Base-by-base conservation (phyloP, 441 rosid genomes). In the Brassica hybrid region DNA sequence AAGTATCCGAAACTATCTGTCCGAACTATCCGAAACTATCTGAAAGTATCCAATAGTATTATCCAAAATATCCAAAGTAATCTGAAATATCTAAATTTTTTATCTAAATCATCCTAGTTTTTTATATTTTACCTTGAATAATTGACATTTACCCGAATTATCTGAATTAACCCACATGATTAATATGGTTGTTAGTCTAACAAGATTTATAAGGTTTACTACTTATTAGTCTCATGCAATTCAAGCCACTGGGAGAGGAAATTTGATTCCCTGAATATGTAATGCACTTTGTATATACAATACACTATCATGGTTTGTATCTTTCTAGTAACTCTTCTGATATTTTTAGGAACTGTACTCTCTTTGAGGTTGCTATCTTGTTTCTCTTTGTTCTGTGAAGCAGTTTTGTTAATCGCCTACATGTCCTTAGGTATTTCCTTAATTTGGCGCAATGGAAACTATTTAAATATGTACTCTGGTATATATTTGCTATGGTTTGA, bases 291-390 rank as follows among this genome's bases (percentile, higher is more conserved):
- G 83, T 80, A 85, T 95, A 19, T 19, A 19, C 21, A 19, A 19
- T 19, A 80, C 97, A 95, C 81, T 93, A 89, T 84, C 93, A 91
- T 67, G 97, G 99, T 93, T 86, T 76, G 56, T 30, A 19, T 65
- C 45, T 1, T 43, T 67, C 76, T 78, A 14, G 65, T 63, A 58
- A 50, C 78, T 72, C 80, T 30, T 66, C 41, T 36, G 10, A 14
- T 14, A 14, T 50, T 50, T 5, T 21, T 17, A 18, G 56, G 41
- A 38, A 54, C 34, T 27, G 1, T n/a, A 2, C 14, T 11, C 43
- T 73, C 71, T 73, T 43, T 68, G 18, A 36, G 14, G 61, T 62
- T 61, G 18, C 52, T 17, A 18, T 64, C 52, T 71, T 27, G 12
- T 65, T 18, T 71, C 56, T 71, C 12, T 25, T 71, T 34, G 30